phyloP scores from a whole-genome alignment of 805 yeast genomes.

The Saccharomycopsis sp. region DNA sequence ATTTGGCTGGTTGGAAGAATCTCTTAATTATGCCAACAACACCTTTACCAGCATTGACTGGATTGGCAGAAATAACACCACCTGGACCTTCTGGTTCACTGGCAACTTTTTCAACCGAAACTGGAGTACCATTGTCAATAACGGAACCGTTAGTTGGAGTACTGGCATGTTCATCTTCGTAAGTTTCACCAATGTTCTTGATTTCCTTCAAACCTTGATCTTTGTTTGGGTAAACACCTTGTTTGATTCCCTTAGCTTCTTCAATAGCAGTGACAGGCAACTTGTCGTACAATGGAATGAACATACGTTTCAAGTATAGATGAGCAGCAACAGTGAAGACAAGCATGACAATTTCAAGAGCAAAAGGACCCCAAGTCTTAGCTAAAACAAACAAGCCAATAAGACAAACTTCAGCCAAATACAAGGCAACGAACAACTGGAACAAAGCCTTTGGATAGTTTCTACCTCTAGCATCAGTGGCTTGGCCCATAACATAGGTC shows the following conservation, averaged over 20 bases:
- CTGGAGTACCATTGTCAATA: slow-evolving; percentile 27
- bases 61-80: not conserved
- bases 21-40: slow-evolving; percentile 20
- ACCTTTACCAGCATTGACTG: not conserved
- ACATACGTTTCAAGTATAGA: slow-evolving; percentile 49
- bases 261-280: slow-evolving; percentile 59
- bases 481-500: slow-evolving; percentile 55
- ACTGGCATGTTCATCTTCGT: slow-evolving; percentile 24
- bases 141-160: slow-evolving; percentile 28
- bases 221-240: slow-evolving; percentile 46
- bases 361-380: slow-evolving; percentile 76
- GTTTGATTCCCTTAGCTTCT: slow-evolving; percentile 33
- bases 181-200: slow-evolving; percentile 40
- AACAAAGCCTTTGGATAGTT: slow-evolving; percentile 67
- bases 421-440: slow-evolving; percentile 65
- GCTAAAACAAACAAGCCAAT: slow-evolving; percentile 69
- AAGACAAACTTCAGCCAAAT: slow-evolving; percentile 64
- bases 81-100: not conserved
- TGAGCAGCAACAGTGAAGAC: slow-evolving; percentile 55
- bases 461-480: slow-evolving; percentile 63
- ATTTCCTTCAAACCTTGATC: slow-evolving; percentile 64
- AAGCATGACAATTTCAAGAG: slow-evolving; percentile 53
- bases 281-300: slow-evolving; percentile 56
- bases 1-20: slow-evolving; percentile 39
- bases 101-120: not conserved